Base-by-base conservation (phyloP, 306 rosid genomes). In the Gleditsia sinensis region DNA sequence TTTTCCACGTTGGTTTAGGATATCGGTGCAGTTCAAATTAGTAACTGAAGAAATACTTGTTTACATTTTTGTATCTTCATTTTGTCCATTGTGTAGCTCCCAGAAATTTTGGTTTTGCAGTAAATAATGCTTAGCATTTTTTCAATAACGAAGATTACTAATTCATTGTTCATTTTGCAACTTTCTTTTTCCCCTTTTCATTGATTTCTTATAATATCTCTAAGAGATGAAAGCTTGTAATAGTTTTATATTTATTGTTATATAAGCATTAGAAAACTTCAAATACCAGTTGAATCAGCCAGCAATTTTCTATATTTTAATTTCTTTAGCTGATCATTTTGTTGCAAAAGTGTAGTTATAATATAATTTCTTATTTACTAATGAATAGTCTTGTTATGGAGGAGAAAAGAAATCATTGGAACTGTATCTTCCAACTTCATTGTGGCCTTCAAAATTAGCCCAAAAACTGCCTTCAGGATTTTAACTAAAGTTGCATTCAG, bases 21-120 rank as follows among this genome's bases (percentile, higher is more conserved):
- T 50, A 33, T 9, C 3, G 3, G 2, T 48, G 73, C 60, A 46
- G 16, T 28, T 68, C 19, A 19, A 17, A 32, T 10, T 17, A 17
- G 73, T 12, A 48, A 27, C 13, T 39, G 48, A 49, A 5, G 45
- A 32, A 32, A 19, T 68, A 28, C 48, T 68, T 28, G 25, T 39
- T 60, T 39, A 39, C 12, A 37, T 23, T 39, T 65, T 43, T 77
- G 3, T 57, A 23, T 51, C 63, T 66, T 67, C 40, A 6, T 51
- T 75, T 57, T 60, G 20, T 69, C 73, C 48, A 33, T n/a, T 32
- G 54, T 75, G 13, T 63, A 43, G 24, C 64, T 43, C 21, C 76
- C 50, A 13, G 28, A 36, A 66, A 60, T 13, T 32, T 51, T 51
- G 72, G 74, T 6, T 36, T 51, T 61, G 54, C 27, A 13, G 58